These are phyloP conservation scores for Cercophora newfieldiana DNA, from an alignment of 495 filamentous ascomycete species.

Conservation along the genomic window DNA sequence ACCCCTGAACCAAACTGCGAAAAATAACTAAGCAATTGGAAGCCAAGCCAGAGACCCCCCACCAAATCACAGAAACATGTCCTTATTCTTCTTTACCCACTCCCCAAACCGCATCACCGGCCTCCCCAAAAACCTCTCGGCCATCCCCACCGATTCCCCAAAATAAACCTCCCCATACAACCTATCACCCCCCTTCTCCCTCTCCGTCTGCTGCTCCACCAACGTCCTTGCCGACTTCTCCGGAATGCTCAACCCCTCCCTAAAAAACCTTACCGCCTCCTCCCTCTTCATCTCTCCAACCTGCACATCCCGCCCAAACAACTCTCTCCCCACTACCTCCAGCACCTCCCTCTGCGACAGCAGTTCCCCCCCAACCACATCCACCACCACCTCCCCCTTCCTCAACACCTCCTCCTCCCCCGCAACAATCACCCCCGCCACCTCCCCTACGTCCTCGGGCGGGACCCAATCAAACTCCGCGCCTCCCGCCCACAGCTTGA, in stretches of 20 bases:
- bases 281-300: too few species aligned
- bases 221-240: too few species aligned
- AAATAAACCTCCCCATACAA: neutral
- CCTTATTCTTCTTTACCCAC: slow-evolving; percentile 18
- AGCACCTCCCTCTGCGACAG: slow-evolving; percentile 17
- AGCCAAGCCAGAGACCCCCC: too few species aligned
- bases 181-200: too few species aligned
- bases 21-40: too few species aligned
- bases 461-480: slow-evolving; percentile 20
- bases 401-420: neutral
- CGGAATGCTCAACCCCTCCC: too few species aligned
- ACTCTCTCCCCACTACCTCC: too few species aligned
- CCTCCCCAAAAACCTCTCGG: slow-evolving; percentile 10
- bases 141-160: slow-evolving; percentile 11
- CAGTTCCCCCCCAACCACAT: slow-evolving; percentile 11
- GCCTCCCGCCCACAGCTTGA: slow-evolving; percentile 5
- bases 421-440: slow-evolving; percentile 6
- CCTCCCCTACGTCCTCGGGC: slow-evolving; percentile 22
- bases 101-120: neutral
- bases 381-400: neutral
- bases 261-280: too few species aligned
- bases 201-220: too few species aligned
- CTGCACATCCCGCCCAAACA: too few species aligned
- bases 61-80: too few species aligned
- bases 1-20: too few species aligned